Base-by-base conservation (phyloP, 257 asterid genomes). In the Solanum infundibuliforme region DNA sequence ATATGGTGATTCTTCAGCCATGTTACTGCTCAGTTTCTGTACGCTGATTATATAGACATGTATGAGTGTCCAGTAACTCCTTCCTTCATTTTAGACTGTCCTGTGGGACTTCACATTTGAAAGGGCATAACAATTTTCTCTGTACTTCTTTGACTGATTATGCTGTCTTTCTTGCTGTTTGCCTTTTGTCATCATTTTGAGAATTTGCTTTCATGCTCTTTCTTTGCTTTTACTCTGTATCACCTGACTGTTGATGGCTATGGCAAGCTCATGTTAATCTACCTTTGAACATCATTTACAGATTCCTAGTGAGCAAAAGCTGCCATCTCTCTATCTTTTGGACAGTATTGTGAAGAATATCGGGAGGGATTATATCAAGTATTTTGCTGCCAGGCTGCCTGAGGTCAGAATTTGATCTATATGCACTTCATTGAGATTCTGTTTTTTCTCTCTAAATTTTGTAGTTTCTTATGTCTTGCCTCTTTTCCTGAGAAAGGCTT, bases 331-430 rank as follows among this genome's bases (percentile, higher is more conserved):
- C 60, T 97, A 97, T 90, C 94, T 97, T 73, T 89, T 97, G 90
- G 99, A 97, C 94, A 97, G 98, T 90, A 95, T 95, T 86, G 99
- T 97, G 95, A 97, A 97, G 95, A 97, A 95, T 90, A 94, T 97
- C 87, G 98, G 98, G 91, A 90, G 93, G 93, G 98, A 97, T 93
- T 97, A 97, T 94, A 95, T 96, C 77, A 96, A 93, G 89, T 90
- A 88, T 90, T 95, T 95, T 58, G 96, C 96, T 58, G 72, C 95
- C 87, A 95, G 90, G 91, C 89, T 96, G 88, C 98, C 97, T 2
- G 98, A 95, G 98, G 98, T 95, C 87, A 91, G 94, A 86, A 86
- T 88, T 88, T 83, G 21, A 66, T 83, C 23, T n/a, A 20, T 31
- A 38, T n/a, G 52, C 32, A 84, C 10, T 35, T 35, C 35, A 84